A percentile compares a stretch with the other conserved stretches of the same genome.
Conservation (phyloP, 176 grass and related monocot species). For the Guadua angustifolia region DNA sequence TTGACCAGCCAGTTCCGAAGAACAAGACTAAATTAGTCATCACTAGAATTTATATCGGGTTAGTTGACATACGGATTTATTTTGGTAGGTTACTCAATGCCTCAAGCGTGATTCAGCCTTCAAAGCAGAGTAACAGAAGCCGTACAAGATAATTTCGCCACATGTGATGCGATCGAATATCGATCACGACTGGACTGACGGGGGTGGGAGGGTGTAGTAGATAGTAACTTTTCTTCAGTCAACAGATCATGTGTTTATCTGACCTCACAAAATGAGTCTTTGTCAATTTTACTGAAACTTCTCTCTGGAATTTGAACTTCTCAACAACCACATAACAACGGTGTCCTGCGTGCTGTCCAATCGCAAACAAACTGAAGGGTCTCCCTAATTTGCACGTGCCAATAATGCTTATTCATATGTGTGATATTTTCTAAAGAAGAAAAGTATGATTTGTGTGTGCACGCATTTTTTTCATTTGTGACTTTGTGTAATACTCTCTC, state of each 20-base stretch:
- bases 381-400: not conserved
- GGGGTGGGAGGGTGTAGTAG: not conserved
- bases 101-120: not conserved
- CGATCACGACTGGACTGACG: not conserved
- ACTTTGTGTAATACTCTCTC: not conserved
- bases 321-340: conserved; percentile 17
- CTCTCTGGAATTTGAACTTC: too few relatives aligned
- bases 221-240: not conserved
- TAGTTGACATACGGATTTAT: not conserved
- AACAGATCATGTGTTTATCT: not conserved
- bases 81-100: not conserved
- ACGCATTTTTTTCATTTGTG: not conserved
- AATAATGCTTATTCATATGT: not conserved
- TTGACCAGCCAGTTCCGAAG: not conserved
- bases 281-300: not conserved
- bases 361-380: not conserved
- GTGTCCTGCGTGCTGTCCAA: not conserved
- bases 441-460: not conserved
- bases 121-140: not conserved
- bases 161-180: not conserved
- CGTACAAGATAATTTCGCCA: not conserved
- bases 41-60: not conserved
- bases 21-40: conserved; percentile 4
- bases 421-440: not conserved
- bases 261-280: not conserved